Base-by-base conservation (phyloP, 1,284 basidiomycete genomes). In the Athelia psychrophila region DNA sequence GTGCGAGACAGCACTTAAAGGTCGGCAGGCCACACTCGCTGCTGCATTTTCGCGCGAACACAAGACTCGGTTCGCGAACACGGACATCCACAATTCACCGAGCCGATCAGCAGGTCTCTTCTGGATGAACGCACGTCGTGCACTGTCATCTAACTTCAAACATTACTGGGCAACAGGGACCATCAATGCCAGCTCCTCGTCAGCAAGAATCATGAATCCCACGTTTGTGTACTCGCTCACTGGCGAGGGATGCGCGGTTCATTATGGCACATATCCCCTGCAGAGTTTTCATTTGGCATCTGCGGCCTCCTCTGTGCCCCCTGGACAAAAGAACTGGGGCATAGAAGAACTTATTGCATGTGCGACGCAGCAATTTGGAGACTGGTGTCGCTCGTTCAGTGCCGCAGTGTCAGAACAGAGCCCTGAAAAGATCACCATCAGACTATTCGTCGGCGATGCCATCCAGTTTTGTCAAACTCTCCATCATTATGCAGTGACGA, bases 261-360 rank as follows among this genome's bases (percentile, higher is more conserved):
- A 83, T 53, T 78, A 78, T 54, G 74, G 66, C 1, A 74, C 72
- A 0, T 66, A 76, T 56, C 80, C 81, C 1, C 51, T 80, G 0
- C 45, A 64, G 2, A 59, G 70, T 6, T 84, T 83, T 60, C 79
- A 81, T 58, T 64, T 79, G 2, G 74, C 73, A 0, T 59, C 72
- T 1, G 61, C 65, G 0, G 70, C 75, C 51, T 8, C 20, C 38
- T 6, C 9, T 42, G n/a, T 9, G 66, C 58, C 1, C 60, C 61
- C 30, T 50, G 56, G 3, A 59, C 50, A 4, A 51, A 42, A 18
- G n/a, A 12, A n/a, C 33, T 42, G 6, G 16, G 16, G n/a, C 38
- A 18, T n/a, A 18, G n/a, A 42, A 6, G 9, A 22, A 8, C 38
- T 42, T 16, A 42, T 42, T n/a, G 6, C 16, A 6, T n/a, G 20